These are phyloP conservation scores for Vitis hybrid DNA, from an alignment of 177 flowering plant genomes.

Conservation along the genomic window DNA sequence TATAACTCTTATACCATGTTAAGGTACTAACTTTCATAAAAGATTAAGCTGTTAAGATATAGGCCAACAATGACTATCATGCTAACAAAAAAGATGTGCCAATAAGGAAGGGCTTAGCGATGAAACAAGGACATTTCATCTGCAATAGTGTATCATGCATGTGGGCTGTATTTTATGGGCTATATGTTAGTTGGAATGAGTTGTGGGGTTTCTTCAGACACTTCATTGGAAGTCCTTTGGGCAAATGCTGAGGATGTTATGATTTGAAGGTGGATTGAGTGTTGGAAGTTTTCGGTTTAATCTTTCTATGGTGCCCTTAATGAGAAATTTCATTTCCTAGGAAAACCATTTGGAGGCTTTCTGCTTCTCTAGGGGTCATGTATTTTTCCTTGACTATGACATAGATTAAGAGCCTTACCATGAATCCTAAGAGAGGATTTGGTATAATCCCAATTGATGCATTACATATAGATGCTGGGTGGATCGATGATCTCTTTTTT, in stretches of 20 bases:
- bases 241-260: not conserved
- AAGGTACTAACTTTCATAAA: too few relatives aligned
- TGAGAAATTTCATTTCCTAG: not conserved
- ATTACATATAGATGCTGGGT: not conserved
- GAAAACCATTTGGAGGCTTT: not conserved
- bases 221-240: not conserved
- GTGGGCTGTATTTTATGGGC: too few relatives aligned
- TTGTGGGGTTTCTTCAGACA: not conserved
- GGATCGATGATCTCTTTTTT: not conserved
- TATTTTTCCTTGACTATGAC: not conserved
- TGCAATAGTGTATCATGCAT: too few relatives aligned
- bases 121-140: too few relatives aligned
- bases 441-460: not conserved
- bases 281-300: not conserved
- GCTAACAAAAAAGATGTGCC: too few relatives aligned
- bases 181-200: too few relatives aligned
- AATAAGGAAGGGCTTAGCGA: too few relatives aligned
- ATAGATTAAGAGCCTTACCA: not conserved
- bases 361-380: not conserved
- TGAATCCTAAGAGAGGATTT: not conserved
- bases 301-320: not conserved
- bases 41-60: too few relatives aligned
- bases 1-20: too few relatives aligned
- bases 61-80: too few relatives aligned
- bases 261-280: not conserved